A percentile compares a stretch with the other conserved stretches of the same genome.
Evolutionary conservation across 345 rosid genomes (phyloP).

Genomic region (Eucalyptus brandiana): DNA sequence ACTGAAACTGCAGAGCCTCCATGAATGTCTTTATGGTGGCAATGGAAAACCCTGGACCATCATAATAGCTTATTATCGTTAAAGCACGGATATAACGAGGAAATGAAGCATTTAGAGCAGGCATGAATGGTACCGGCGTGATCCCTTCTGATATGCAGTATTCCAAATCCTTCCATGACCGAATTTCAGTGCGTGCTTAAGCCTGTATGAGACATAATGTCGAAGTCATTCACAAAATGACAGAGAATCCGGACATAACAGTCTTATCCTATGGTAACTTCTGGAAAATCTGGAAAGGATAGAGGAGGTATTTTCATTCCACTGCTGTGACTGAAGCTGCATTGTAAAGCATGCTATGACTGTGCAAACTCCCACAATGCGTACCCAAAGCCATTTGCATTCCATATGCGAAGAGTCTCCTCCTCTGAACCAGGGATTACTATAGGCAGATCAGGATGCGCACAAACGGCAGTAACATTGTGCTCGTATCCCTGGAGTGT

Average conservation of each 20-base stretch:
- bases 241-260: neutral
- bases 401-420: neutral
- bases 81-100: neutral
- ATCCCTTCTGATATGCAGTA: neutral
- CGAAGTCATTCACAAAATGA: neutral
- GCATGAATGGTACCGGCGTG: neutral
- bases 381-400: neutral
- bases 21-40: neutral
- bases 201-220: neutral
- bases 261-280: neutral
- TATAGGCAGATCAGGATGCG: conserved; percentile 4
- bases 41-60: neutral
- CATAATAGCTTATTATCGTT: neutral
- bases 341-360: neutral
- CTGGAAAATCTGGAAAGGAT: neutral
- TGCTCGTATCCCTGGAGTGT: conserved; percentile 14
- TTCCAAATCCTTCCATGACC: conserved; percentile 13
- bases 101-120: neutral
- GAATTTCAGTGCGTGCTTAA: neutral
- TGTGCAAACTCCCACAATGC: neutral
- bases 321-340: no score
- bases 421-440: conserved; percentile 12
- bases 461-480: conserved; percentile 1
- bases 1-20: neutral
- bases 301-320: neutral